Conservation (phyloP, 495 filamentous ascomycete species). For the Geopyxis carbonaria region DNA sequence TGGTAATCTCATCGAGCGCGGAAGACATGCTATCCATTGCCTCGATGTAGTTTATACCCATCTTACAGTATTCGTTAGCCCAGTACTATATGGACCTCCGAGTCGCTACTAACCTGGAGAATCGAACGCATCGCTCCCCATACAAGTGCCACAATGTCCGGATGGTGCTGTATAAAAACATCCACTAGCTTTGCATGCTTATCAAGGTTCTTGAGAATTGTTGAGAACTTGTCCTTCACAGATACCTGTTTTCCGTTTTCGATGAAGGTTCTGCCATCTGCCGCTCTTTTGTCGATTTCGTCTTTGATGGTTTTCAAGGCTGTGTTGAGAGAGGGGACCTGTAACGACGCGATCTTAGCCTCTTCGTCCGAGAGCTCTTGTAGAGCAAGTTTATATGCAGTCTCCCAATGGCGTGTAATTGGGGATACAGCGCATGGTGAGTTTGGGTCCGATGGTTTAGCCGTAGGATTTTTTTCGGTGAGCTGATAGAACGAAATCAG, state of each 20-base stretch:
- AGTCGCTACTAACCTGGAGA: conserved; percentile 4
- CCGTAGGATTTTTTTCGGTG: no score
- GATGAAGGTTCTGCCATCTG: conserved; percentile 2
- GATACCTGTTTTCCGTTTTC: not conserved
- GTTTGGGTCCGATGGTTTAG: no score
- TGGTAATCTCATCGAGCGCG: conserved; percentile 7
- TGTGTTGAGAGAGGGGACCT: no score
- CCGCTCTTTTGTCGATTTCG: no score
- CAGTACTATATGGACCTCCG: not conserved
- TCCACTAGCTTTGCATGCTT: conserved; percentile 10
- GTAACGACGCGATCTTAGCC: no score
- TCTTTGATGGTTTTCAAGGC: no score
- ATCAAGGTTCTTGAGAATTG: conserved; percentile 8
- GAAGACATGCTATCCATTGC: conserved; percentile 7
- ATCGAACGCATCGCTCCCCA: conserved; percentile 9
- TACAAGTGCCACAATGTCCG: conserved; percentile 5
- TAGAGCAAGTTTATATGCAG: no score
- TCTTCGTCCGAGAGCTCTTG: no score
- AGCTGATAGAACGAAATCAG: no score
- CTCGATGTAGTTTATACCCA: conserved; percentile 12
- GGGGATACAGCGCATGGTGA: no score
- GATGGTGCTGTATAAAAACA: conserved; percentile 2
- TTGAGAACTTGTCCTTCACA: conserved; percentile 1
- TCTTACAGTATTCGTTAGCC: conserved; percentile 2
- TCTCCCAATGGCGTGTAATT: no score